These are phyloP conservation scores for Porosira glacialis DNA, from an alignment of 352 stramenopile genomes.

Conservation along the genomic window DNA sequence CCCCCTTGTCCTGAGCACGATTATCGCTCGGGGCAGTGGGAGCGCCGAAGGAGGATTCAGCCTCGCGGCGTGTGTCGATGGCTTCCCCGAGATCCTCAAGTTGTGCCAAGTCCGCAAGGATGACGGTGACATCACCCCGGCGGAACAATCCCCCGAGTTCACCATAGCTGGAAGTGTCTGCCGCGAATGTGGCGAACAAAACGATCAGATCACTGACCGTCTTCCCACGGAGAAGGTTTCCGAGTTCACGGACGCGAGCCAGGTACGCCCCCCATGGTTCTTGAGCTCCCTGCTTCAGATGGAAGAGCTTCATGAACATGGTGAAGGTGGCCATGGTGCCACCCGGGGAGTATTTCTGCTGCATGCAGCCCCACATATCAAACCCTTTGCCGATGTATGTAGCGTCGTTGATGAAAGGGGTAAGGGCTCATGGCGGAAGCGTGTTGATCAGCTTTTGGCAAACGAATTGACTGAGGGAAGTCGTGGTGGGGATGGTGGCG, in stretches of 20 bases:
- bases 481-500: too few species aligned
- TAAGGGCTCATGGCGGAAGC: too few species aligned
- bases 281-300: not conserved
- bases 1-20: too few species aligned
- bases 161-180: not conserved
- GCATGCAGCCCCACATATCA: not conserved
- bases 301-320: not conserved
- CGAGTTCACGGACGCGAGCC: not conserved
- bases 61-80: not conserved
- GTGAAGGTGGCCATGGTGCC: not conserved
- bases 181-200: not conserved
- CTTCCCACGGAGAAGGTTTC: not conserved
- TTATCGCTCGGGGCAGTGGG: too few species aligned
- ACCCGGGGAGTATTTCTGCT: not conserved
- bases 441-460: too few species aligned
- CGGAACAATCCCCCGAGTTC: not conserved
- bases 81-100: not conserved
- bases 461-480: too few species aligned
- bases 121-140: not conserved
- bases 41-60: not conserved
- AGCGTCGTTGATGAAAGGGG: too few species aligned
- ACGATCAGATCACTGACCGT: not conserved
- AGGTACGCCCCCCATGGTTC: not conserved
- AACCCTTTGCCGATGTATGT: not conserved
- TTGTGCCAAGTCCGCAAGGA: not conserved